A percentile compares a stretch with the other conserved stretches of the same genome.
Evolutionary conservation across 805 yeast species (phyloP).

Genomic region (Candida schatavii): DNA sequence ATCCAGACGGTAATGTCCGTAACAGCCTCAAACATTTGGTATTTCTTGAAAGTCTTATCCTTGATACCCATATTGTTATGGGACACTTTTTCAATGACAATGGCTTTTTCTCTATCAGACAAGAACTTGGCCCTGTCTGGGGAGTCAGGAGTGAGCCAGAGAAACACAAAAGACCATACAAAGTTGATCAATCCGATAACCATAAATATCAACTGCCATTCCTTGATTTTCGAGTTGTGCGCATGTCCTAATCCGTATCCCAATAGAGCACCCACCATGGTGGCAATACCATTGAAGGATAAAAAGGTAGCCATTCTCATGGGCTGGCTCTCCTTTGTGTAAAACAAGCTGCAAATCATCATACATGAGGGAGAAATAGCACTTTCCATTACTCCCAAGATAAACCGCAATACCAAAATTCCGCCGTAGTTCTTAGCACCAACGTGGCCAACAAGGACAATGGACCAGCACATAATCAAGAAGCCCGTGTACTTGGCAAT

Average conservation of each 20-base stretch:
- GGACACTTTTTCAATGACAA: constrained; percentile 17
- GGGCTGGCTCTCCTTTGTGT: constrained; percentile 31
- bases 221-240: constrained; percentile 14
- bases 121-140: constrained; percentile 31
- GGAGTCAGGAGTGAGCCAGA: constrained; percentile 20
- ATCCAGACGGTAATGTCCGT: constrained; percentile 19
- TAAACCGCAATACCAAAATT: constrained; percentile 28
- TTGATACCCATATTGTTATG: constrained; percentile 24
- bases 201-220: constrained; percentile 26
- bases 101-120: constrained; percentile 29
- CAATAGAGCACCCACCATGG: constrained; percentile 21
- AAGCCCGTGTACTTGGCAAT: constrained; percentile 15
- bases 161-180: constrained; percentile 16
- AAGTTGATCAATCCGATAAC: constrained; percentile 18
- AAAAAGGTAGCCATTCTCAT: constrained; percentile 26
- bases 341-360: constrained; percentile 31
- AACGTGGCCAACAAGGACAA: constrained; percentile 20
- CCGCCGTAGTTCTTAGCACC: constrained; percentile 35
- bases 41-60: constrained; percentile 18
- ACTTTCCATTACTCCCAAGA: constrained; percentile 35
- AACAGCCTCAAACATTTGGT: constrained; percentile 20
- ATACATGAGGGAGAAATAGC: constrained; percentile 33
- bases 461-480: constrained; percentile 18
- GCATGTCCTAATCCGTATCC: constrained; percentile 27
- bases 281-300: constrained; percentile 25